phyloP scores from a whole-genome alignment of 257 asterid species.

The Solanum microdontum region DNA sequence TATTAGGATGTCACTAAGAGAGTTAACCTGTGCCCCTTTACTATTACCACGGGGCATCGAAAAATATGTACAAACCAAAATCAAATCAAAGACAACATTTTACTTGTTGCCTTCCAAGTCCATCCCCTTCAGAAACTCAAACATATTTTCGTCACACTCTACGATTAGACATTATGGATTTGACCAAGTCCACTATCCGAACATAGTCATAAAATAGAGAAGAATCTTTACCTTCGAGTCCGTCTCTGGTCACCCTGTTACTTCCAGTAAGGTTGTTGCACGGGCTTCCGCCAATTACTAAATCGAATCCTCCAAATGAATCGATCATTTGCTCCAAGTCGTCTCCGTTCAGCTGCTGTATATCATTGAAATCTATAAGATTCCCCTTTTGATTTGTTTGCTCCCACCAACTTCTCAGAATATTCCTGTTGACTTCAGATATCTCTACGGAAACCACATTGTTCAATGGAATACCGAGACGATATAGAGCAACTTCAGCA shows the following conservation, averaged over 20 bases:
- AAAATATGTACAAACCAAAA: neutral
- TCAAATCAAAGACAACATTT: neutral
- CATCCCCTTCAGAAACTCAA: neutral
- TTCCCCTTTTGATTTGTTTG: conserved; percentile 61
- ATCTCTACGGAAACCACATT: conserved; percentile 66
- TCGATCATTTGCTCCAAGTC: conserved; percentile 22
- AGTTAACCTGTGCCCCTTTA: neutral
- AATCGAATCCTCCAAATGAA: conserved; percentile 18
- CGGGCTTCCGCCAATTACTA: conserved; percentile 1
- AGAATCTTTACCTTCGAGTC: conserved; percentile 5
- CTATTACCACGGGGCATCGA: neutral
- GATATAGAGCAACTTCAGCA: conserved; percentile 83
- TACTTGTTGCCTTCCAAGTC: neutral
- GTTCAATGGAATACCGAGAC: conserved; percentile 56
- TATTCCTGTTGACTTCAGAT: conserved; percentile 53
- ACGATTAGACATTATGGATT: neutral
- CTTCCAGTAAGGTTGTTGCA: conserved; percentile 11
- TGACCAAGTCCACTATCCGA: neutral
- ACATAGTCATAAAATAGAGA: conserved; percentile 3
- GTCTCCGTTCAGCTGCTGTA: conserved; percentile 26
- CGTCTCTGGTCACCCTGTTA: neutral
- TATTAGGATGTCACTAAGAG: neutral
- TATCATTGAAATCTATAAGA: conserved; percentile 47
- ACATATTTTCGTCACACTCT: neutral
- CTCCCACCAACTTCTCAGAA: conserved; percentile 87